These are phyloP conservation scores for Maudiozyma turicensis DNA, from an alignment of 805 yeast species.

Conservation along the genomic window DNA sequence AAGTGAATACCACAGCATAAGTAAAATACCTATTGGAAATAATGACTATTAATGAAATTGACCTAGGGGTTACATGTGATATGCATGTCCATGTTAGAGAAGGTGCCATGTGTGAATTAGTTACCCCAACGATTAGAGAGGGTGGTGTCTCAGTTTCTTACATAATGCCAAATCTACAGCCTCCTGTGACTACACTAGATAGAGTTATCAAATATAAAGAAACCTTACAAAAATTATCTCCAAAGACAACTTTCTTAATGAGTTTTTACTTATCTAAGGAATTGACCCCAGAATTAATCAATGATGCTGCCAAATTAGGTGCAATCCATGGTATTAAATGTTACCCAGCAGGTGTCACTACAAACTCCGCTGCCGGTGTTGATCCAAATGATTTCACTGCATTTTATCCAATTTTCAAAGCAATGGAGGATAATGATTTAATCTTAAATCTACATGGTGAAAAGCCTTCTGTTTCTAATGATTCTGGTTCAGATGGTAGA, in stretches of 20 bases:
- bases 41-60: constrained; percentile 3
- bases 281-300: constrained; percentile 77
- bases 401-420: constrained; percentile 84
- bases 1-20: not conserved
- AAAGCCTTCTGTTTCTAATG: constrained; percentile 60
- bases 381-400: constrained; percentile 84
- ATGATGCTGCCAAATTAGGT: constrained; percentile 59
- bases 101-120: constrained; percentile 84
- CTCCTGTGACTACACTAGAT: constrained; percentile 77
- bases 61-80: constrained; percentile 68
- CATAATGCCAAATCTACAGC: constrained; percentile 92
- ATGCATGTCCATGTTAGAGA: constrained; percentile 95
- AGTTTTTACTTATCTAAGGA: constrained; percentile 72
- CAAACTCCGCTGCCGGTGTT: constrained; percentile 87
- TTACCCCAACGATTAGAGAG: constrained; percentile 78
- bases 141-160: constrained; percentile 92
- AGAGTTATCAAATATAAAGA: constrained; percentile 62
- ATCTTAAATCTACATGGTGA: constrained; percentile 93
- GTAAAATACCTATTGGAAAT: not conserved
- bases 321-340: constrained; percentile 85
- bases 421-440: constrained; percentile 69
- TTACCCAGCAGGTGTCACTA: constrained; percentile 99
- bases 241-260: constrained; percentile 84
- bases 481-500: constrained; percentile 33
- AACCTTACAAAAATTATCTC: constrained; percentile 54